These are phyloP conservation scores for Vitis hybrid DNA, from an alignment of 177 flowering plant species.

Conservation along the genomic window DNA sequence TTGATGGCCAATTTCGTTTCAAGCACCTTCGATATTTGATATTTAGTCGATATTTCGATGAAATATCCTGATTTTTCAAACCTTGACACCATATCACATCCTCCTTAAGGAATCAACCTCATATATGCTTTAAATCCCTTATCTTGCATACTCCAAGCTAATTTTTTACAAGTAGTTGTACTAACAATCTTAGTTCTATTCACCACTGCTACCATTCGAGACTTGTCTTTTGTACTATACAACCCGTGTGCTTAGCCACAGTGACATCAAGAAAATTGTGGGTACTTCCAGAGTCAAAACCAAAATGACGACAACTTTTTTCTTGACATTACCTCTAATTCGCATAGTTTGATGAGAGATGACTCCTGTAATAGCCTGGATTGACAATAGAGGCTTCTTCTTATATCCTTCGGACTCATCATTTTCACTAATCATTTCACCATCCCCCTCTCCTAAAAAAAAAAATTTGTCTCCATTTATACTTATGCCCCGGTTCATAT, in stretches of 20 bases:
- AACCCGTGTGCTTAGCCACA: background rate
- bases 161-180: background rate
- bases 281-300: background rate
- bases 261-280: background rate
- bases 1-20: too few species aligned
- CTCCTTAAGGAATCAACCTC: background rate
- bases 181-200: background rate
- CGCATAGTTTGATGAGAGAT: background rate
- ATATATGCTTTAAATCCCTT: background rate
- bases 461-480: background rate
- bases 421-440: background rate
- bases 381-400: background rate
- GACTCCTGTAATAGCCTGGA: background rate
- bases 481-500: background rate
- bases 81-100: background rate
- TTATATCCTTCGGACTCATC: background rate
- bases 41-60: fast-evolving
- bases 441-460: background rate
- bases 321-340: background rate
- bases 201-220: background rate
- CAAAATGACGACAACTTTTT: background rate
- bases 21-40: too few species aligned
- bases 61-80: too few species aligned
- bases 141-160: background rate
- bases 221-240: background rate